Percentiles rank a stretch among this genome's conserved stretches.
Conservation (phyloP, 2,329 filamentous ascomycete species). For the Sarocladium brachiariae region DNA sequence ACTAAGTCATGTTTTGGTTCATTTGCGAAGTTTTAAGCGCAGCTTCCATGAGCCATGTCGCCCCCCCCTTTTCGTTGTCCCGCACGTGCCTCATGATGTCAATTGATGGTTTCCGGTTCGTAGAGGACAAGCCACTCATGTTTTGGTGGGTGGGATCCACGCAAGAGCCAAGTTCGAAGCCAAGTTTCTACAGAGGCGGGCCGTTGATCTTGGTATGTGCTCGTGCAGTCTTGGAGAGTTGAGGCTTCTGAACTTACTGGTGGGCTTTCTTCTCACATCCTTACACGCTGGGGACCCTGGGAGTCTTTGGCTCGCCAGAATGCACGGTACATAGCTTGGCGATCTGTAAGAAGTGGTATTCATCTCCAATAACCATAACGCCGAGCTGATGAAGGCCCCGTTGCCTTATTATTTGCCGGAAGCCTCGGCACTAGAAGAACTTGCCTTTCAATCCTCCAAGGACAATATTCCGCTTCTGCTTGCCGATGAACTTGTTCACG, state of each 20-base stretch:
- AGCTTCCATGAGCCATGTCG: not conserved
- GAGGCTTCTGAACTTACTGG: too few relatives aligned
- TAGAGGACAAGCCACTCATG: too few relatives aligned
- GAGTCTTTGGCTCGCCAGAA: too few relatives aligned
- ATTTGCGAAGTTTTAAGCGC: not conserved
- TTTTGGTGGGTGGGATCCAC: too few relatives aligned
- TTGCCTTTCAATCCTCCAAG: slow-evolving; percentile 62
- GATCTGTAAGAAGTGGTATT: not conserved
- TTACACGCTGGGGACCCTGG: too few relatives aligned
- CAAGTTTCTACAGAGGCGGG: not conserved
- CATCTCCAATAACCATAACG: slow-evolving; percentile 3
- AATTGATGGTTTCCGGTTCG: not conserved
- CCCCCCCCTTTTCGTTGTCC: not conserved
- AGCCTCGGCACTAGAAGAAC: slow-evolving; percentile 32
- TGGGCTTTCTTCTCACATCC: too few relatives aligned
- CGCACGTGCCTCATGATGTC: not conserved
- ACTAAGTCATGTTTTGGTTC: not conserved
- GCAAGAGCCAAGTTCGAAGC: slow-evolving; percentile 5
- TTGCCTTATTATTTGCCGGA: too few relatives aligned
- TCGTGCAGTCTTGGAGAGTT: not conserved
- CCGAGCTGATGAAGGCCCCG: too few relatives aligned
- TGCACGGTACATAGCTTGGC: too few relatives aligned
- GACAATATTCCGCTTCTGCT: slow-evolving; percentile 81
- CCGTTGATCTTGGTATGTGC: not conserved
- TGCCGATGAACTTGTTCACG: slow-evolving; percentile 76